These are phyloP conservation scores for Pezizomycotina sp. DNA, from an alignment of 2,329 filamentous ascomycete genomes.

Conservation along the genomic window DNA sequence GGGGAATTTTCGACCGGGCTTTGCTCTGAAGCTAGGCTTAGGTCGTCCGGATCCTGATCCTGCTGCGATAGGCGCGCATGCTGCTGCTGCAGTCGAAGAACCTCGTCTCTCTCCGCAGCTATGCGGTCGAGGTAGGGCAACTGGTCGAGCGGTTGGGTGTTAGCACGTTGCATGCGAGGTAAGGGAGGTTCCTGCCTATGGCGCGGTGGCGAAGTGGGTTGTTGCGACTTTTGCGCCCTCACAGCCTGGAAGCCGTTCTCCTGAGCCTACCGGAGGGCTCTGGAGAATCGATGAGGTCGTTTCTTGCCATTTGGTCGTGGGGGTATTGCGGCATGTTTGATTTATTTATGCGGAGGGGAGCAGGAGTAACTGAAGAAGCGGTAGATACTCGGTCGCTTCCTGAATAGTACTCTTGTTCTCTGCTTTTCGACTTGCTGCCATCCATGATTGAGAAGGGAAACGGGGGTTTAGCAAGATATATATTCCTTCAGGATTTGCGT, in stretches of 20 bases:
- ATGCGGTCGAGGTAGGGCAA: slow-evolving; percentile 24
- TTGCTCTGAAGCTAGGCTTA: slow-evolving; percentile 10
- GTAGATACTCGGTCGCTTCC: no score
- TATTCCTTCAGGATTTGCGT: no score
- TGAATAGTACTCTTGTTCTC: no score
- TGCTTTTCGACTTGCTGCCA: no score
- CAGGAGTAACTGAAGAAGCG: no score
- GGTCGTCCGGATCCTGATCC: slow-evolving; percentile 9
- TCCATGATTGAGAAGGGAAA: no score
- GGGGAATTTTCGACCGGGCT: background rate
- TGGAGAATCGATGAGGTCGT: slow-evolving; percentile 10
- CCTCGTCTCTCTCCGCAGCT: slow-evolving; percentile 20
- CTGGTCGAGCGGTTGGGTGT: slow-evolving; percentile 19
- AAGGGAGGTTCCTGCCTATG: slow-evolving; percentile 21
- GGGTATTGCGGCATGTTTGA: background rate
- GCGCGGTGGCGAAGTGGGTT: slow-evolving; percentile 6
- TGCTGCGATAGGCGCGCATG: no score
- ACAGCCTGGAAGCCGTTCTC: slow-evolving; percentile 4
- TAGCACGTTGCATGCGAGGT: slow-evolving; percentile 18
- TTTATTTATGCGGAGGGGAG: no score
- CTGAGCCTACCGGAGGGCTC: slow-evolving; percentile 18
- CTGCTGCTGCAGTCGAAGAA: slow-evolving; percentile 14
- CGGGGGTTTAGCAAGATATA: no score
- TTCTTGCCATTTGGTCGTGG: background rate
- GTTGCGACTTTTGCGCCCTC: background rate